Base-by-base conservation (phyloP, 495 filamentous ascomycete species). In the Penicillium simplicissimum region DNA sequence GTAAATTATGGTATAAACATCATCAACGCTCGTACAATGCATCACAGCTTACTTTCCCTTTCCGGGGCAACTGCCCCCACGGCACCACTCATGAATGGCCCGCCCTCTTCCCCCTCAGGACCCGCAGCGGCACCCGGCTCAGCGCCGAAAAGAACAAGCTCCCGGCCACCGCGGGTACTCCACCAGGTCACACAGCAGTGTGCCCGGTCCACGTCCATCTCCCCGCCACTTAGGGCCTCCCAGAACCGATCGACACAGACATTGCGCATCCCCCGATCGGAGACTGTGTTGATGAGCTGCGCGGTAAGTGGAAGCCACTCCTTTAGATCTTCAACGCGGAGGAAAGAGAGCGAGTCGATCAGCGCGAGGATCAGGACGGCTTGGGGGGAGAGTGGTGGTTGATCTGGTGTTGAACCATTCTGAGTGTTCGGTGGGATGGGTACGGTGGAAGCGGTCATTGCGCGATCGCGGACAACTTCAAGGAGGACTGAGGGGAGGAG, bases 191-290 rank as follows among this genome's bases (percentile, higher is more conserved):
- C 88, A 59, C 88, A 94, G 48, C 90, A 79, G 52, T 89, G 87
- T 10, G 90, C 87, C 28, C 92, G 81, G 66, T 96, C 90, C 51
- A 96, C 85, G 76, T 97, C 93, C 88, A 97, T 94, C 76, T 97
- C 93, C 8, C 94, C 93, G 61, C 82, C 85, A 25, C 87, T 87
- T 43, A 98, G 61, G 1, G 91, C 82, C 52, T 97, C 86, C 92
- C 93, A 97, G 72, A 96, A 91, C 51, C 93, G 81, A 64, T 85
- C 82, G 64, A 86, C 85, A 54, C 87, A 90, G n/a, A 76, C 69
- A 34, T 86, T 81, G 36, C 87, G 80, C 81, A 93, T 87, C 4
- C 67, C 65, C 0, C 78, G 72, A 58, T 92, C 87, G 1, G 75
- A 66, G 52, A 96, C 82, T 1, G 62, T 65, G 61, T 88, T 86